phyloP scores from a whole-genome alignment of 163 green algal genomes.

The Coccomyxa subellipsoidea region DNA sequence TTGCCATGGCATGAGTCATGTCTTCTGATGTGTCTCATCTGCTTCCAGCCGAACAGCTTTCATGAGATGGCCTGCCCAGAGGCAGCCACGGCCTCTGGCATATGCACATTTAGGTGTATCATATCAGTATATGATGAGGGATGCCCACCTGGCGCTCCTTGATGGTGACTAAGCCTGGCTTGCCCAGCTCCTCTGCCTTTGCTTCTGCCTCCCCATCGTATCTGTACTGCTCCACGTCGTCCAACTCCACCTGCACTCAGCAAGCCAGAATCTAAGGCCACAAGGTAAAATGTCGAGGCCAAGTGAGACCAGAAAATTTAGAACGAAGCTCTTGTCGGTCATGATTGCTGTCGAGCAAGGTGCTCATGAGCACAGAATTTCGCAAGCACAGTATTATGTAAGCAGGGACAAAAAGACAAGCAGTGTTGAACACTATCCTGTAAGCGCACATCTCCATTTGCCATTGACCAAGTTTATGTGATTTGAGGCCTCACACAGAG shows the following conservation, averaged over 20 bases:
- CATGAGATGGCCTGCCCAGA: too few species aligned
- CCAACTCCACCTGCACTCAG: conserved; percentile 61
- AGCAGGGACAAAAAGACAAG: background rate
- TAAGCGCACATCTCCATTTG: background rate
- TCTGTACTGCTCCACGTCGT: conserved; percentile 68
- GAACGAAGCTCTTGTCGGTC: too few species aligned
- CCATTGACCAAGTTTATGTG: background rate
- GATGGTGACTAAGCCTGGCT: conserved; percentile 79
- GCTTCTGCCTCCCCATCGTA: conserved; percentile 81
- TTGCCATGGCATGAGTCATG: too few species aligned
- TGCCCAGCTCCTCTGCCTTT: conserved; percentile 81
- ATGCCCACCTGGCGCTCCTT: conserved; percentile 33
- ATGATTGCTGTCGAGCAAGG: too few species aligned
- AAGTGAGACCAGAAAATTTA: too few species aligned
- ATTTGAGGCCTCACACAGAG: background rate
- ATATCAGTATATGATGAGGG: too few species aligned
- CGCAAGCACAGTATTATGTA: background rate
- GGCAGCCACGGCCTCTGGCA: too few species aligned
- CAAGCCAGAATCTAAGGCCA: background rate
- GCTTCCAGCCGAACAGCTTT: too few species aligned
- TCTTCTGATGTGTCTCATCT: too few species aligned
- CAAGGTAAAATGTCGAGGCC: too few species aligned
- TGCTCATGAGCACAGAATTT: background rate
- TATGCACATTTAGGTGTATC: too few species aligned
- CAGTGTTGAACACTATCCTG: background rate